Evolutionary conservation across 345 rosid genomes (phyloP).

Genomic region (Toxicodendron radicans): DNA sequence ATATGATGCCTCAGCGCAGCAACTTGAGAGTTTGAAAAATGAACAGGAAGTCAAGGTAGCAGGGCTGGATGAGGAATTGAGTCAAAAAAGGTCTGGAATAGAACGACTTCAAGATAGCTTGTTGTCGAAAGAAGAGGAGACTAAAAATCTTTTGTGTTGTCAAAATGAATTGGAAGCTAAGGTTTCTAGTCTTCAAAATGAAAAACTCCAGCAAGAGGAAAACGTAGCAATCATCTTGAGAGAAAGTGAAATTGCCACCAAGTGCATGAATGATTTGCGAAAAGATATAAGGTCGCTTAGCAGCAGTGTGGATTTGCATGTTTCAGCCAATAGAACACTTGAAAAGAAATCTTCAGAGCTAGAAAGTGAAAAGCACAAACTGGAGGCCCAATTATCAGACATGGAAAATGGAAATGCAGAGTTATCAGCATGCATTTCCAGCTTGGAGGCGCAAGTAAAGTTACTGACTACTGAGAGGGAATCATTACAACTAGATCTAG

Average conservation of each 20-base stretch:
- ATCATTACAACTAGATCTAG: constrained; percentile 27
- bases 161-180: constrained; percentile 32
- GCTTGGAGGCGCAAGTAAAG: constrained; percentile 38
- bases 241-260: constrained; percentile 41
- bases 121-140: constrained; percentile 43
- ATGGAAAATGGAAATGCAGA: constrained; percentile 37
- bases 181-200: constrained; percentile 34
- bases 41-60: constrained; percentile 35
- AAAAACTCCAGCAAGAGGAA: constrained; percentile 38
- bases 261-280: constrained; percentile 42
- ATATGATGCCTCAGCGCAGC: constrained; percentile 24
- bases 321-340: constrained; percentile 40
- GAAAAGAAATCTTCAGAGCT: constrained; percentile 40
- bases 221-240: constrained; percentile 27
- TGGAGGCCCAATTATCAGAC: constrained; percentile 31
- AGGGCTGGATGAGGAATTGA: constrained; percentile 28
- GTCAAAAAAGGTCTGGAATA: constrained; percentile 21
- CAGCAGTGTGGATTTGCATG: constrained; percentile 37
- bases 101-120: constrained; percentile 37
- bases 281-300: constrained; percentile 37
- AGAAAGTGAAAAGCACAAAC: constrained; percentile 32
- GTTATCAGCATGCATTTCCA: constrained; percentile 24
- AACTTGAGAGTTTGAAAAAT: constrained; percentile 34
- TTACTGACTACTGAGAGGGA: constrained; percentile 34
- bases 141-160: constrained; percentile 23